phyloP scores from a whole-genome alignment of 176 grass and related monocot genomes.

The Otatea glauca region DNA sequence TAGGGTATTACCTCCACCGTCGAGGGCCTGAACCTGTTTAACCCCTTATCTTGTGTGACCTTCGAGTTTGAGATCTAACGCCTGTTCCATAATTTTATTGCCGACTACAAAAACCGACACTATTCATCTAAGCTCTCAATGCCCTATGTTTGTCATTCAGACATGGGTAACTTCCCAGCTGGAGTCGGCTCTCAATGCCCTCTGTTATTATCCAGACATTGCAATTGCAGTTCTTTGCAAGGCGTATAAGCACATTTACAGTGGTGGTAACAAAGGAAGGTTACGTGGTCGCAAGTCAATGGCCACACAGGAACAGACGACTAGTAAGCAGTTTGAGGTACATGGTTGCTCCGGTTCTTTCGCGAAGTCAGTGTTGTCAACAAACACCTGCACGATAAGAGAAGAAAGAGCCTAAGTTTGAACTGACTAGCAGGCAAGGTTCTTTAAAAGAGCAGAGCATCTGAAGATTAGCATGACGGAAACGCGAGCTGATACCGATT shows the following conservation, averaged over 20 bases:
- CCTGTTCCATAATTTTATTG: too few species aligned
- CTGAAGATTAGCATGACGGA: background rate
- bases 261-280: background rate
- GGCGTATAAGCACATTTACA: background rate
- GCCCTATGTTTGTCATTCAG: background rate
- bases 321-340: too few species aligned
- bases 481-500: constrained; percentile 56
- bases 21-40: too few species aligned
- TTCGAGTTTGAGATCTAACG: too few species aligned
- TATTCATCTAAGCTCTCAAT: background rate
- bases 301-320: background rate
- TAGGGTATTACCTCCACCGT: too few species aligned
- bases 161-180: background rate
- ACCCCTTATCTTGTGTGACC: too few species aligned
- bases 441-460: background rate
- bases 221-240: background rate
- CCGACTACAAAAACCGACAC: too few species aligned
- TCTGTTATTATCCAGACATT: background rate
- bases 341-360: constrained; percentile 65
- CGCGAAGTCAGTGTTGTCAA: constrained; percentile 73
- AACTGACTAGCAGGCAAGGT: background rate
- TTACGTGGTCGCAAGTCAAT: background rate
- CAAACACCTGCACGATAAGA: constrained; percentile 62
- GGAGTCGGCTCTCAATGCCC: background rate
- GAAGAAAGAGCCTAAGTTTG: background rate